Percentiles rank a stretch among this genome's conserved stretches.
Evolutionary conservation across 225 moss, liverwort and hornwort species (phyloP).

Genomic region (Sphagnum tenellum): DNA sequence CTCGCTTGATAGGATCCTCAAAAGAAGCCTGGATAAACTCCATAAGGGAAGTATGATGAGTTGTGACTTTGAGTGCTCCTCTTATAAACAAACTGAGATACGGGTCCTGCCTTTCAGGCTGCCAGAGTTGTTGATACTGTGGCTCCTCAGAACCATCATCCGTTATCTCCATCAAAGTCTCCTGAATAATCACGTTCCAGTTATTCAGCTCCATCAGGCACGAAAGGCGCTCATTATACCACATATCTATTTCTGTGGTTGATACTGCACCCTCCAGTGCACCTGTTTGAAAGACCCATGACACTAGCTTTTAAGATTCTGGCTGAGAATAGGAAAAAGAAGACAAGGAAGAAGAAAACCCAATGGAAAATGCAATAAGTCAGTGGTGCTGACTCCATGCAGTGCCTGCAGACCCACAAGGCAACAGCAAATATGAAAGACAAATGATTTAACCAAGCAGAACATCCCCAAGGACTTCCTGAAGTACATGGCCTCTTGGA

Average conservation of each 20-base stretch:
- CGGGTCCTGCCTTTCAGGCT: constrained; percentile 44
- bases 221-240: constrained; percentile 69
- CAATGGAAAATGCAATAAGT: too few relatives aligned
- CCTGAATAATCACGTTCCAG: constrained; percentile 58
- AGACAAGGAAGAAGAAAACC: too few relatives aligned
- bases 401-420: too few relatives aligned
- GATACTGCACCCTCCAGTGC: constrained; percentile 32
- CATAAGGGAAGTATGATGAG: constrained; percentile 31
- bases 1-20: constrained; percentile 50
- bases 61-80: constrained; percentile 57
- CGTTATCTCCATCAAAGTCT: constrained; percentile 51
- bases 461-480: too few relatives aligned
- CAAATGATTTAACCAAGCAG: too few relatives aligned
- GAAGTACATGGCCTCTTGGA: too few relatives aligned
- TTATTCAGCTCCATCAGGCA: constrained; percentile 67
- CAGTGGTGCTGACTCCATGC: too few relatives aligned
- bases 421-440: too few relatives aligned
- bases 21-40: constrained; percentile 57
- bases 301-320: too few relatives aligned
- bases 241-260: constrained; percentile 65
- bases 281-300: constrained; percentile 9
- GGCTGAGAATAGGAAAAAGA: too few relatives aligned
- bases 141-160: constrained; percentile 46
- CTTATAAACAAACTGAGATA: constrained; percentile 62
- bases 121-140: constrained; percentile 62